phyloP scores from a whole-genome alignment of 2,329 filamentous ascomycete genomes.

The Paracorniculantispora psalliotae region DNA sequence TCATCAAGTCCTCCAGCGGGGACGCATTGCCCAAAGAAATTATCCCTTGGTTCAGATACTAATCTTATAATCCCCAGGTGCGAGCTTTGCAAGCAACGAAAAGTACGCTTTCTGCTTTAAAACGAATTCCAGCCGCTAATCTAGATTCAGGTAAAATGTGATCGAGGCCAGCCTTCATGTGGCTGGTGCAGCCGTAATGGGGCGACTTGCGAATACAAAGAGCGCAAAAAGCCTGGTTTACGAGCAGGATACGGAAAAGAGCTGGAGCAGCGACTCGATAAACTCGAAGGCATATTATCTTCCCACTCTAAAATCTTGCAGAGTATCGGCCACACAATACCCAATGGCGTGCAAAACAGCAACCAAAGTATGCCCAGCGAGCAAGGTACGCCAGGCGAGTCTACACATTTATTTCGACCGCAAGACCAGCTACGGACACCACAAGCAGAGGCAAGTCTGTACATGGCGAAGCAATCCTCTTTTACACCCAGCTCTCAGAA shows the following conservation, averaged over 20 bases:
- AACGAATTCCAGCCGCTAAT: constrained; percentile 13
- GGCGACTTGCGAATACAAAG: constrained; percentile 61
- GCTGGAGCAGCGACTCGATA: constrained; percentile 66
- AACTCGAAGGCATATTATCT: constrained; percentile 61
- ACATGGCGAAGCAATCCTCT: constrained; percentile 54
- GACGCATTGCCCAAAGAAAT: neutral
- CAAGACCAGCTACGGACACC: constrained; percentile 47
- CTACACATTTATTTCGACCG: constrained; percentile 41
- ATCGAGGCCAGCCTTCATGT: constrained; percentile 68
- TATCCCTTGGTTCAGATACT: constrained; percentile 26
- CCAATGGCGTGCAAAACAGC: constrained; percentile 29
- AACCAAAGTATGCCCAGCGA: constrained; percentile 50
- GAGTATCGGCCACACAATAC: constrained; percentile 40
- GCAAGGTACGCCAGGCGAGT: constrained; percentile 50
- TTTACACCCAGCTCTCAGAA: constrained; percentile 43
- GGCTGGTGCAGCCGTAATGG: constrained; percentile 63
- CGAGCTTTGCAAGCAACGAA: constrained; percentile 76
- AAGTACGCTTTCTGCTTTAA: constrained; percentile 44
- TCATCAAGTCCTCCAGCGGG: neutral
- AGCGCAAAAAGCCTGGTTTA: constrained; percentile 62
- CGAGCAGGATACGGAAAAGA: constrained; percentile 67
- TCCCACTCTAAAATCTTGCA: constrained; percentile 64
- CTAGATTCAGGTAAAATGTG: constrained; percentile 60
- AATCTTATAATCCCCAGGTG: constrained; percentile 47
- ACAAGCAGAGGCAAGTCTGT: constrained; percentile 54